Percentiles rank a stretch among this genome's conserved stretches.
Evolutionary conservation across 805 yeast genomes (phyloP).

Genomic region (Barnettozyma salicaria): DNA sequence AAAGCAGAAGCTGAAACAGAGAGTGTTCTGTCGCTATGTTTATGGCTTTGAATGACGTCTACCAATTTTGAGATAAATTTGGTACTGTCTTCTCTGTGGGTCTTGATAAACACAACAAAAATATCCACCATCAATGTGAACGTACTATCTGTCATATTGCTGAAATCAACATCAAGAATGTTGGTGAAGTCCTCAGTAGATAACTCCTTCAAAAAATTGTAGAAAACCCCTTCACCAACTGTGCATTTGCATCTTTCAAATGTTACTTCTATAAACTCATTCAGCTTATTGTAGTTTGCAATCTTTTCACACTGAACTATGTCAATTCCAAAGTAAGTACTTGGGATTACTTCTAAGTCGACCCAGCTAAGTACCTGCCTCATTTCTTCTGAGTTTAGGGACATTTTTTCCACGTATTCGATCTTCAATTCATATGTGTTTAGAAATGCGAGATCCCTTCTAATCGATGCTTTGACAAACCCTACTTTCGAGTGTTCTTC

Average conservation of each 20-base stretch:
- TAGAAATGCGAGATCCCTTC: background rate
- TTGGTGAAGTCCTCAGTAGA: background rate
- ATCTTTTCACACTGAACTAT: constrained; percentile 5
- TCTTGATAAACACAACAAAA: background rate
- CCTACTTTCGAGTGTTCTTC: background rate
- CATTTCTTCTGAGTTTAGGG: background rate
- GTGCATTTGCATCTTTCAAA: constrained; percentile 5
- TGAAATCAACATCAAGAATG: constrained; percentile 4
- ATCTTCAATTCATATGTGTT: background rate
- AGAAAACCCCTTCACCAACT: constrained; percentile 4
- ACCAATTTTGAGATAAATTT: background rate
- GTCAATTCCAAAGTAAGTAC: constrained; percentile 1
- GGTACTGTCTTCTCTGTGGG: background rate
- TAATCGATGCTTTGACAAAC: constrained; percentile 4
- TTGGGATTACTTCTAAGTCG: constrained; percentile 3
- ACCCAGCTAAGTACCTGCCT: constrained; percentile 1
- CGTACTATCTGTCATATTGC: background rate
- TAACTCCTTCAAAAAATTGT: background rate
- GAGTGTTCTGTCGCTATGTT: constrained; percentile 2
- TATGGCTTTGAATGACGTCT: background rate
- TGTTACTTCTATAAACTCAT: constrained; percentile 6
- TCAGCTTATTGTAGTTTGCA: constrained; percentile 4
- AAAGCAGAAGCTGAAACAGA: too few relatives aligned
- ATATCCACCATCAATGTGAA: constrained; percentile 1
- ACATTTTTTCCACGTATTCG: background rate